These are phyloP conservation scores for Botrytis paeoniae DNA, from an alignment of 2,329 filamentous ascomycete genomes.

Conservation along the genomic window DNA sequence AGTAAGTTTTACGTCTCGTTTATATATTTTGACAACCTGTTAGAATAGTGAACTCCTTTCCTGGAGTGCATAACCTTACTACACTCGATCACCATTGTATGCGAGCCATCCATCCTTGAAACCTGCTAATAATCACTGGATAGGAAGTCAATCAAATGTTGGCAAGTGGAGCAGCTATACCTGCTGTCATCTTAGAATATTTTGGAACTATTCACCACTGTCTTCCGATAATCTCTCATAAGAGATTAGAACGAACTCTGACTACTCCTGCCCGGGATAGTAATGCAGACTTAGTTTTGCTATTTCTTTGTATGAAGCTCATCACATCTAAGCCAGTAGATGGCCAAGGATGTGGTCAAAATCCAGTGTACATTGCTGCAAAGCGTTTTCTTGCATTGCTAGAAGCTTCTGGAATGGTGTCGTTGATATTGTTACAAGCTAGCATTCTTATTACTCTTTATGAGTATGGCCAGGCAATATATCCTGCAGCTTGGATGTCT, in stretches of 20 bases:
- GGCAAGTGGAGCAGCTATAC: constrained; percentile 40
- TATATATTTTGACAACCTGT: background rate
- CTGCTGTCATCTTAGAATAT: constrained; percentile 42
- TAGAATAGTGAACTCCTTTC: background rate
- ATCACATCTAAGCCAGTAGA: constrained; percentile 40
- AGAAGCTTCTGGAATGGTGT: constrained; percentile 44
- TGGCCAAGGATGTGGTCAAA: constrained; percentile 39
- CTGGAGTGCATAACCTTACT: background rate
- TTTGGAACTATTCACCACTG: constrained; percentile 47
- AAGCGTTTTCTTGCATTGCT: constrained; percentile 44
- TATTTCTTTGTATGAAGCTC: constrained; percentile 51
- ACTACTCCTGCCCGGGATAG: constrained; percentile 44
- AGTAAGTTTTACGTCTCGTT: background rate
- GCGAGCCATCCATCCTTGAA: background rate
- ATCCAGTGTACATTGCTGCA: constrained; percentile 43
- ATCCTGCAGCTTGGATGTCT: constrained; percentile 50
- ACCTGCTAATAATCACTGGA: background rate
- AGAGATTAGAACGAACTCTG: constrained; percentile 42
- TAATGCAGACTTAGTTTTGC: constrained; percentile 46
- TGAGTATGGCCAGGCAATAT: constrained; percentile 49
- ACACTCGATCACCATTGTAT: background rate
- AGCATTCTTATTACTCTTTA: constrained; percentile 47
- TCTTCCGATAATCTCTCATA: constrained; percentile 49
- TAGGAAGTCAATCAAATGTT: constrained; percentile 44
- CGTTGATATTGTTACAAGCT: constrained; percentile 46